Percentiles rank a stretch among this genome's conserved stretches.
phyloP scores from a whole-genome alignment of 345 rosid genomes.

The Adansonia digitata region DNA sequence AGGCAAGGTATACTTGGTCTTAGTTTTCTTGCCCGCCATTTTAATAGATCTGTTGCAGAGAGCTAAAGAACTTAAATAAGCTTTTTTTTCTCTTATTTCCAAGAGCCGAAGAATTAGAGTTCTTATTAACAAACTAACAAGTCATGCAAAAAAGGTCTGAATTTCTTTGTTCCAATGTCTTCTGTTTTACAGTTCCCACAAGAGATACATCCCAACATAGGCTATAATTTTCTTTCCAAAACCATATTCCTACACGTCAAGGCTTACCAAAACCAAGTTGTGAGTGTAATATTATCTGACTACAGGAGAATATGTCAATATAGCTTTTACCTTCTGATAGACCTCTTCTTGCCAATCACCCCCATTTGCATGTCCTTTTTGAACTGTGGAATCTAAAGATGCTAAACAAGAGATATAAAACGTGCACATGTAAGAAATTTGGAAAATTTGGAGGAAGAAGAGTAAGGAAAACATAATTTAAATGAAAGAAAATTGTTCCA shows the following conservation, averaged over 20 bases:
- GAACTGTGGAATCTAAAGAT: conserved; percentile 67
- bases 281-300: neutral
- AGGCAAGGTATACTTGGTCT: conserved; percentile 14
- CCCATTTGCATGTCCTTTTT: conserved; percentile 61
- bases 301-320: neutral
- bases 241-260: neutral
- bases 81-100: neutral
- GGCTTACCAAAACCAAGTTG: neutral
- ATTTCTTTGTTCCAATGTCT: neutral
- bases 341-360: conserved; percentile 93
- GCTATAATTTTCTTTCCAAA: neutral
- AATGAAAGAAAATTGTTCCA: neutral
- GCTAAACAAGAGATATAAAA: conserved; percentile 43
- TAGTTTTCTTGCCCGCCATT: neutral
- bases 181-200: neutral
- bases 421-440: conserved; percentile 11
- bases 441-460: neutral
- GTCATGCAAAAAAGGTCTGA: neutral
- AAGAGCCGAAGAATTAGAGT: neutral
- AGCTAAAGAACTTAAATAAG: neutral
- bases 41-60: neutral
- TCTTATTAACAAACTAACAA: neutral
- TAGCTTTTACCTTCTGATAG: conserved; percentile 63
- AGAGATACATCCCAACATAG: neutral
- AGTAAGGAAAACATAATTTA: neutral